Percentiles rank a stretch among this genome's conserved stretches.
phyloP scores from a whole-genome alignment of 305 asterid species.

The Fraxinus xanthoxyloides region DNA sequence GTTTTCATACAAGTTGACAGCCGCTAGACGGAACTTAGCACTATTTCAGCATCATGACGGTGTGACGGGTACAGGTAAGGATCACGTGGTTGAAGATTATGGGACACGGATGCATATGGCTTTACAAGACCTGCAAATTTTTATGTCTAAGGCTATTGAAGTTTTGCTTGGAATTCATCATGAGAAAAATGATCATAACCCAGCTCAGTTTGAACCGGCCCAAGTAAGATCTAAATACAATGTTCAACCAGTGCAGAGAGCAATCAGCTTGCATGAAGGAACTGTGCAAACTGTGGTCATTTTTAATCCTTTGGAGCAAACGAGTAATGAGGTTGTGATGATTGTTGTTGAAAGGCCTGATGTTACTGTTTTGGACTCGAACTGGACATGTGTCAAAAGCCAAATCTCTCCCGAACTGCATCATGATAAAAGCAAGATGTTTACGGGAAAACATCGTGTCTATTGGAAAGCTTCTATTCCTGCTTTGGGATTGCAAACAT shows the following conservation, averaged over 20 bases:
- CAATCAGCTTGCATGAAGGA: conserved; percentile 69
- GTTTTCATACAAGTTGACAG: conserved; percentile 78
- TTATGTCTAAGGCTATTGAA: conserved; percentile 87
- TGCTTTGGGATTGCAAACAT: conserved; percentile 91
- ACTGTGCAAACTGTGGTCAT: conserved; percentile 85
- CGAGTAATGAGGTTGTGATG: conserved; percentile 79
- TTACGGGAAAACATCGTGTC: conserved; percentile 83
- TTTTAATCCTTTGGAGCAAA: conserved; percentile 83
- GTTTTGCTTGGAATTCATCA: conserved; percentile 79
- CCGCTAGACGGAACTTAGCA: conserved; percentile 91
- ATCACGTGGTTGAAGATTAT: conserved; percentile 88
- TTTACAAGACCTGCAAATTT: conserved; percentile 82
- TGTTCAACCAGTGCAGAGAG: conserved; percentile 70
- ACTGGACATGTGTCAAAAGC: conserved; percentile 98
- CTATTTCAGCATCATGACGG: conserved; percentile 98
- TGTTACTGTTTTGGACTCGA: conserved; percentile 86
- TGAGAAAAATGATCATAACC: conserved; percentile 72
- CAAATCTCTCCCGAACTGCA: conserved; percentile 84
- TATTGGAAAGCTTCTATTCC: conserved; percentile 92
- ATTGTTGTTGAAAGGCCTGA: conserved; percentile 83
- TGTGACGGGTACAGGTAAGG: conserved; percentile 94
- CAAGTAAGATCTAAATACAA: conserved; percentile 78
- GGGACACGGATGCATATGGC: conserved; percentile 92
- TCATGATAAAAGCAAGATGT: conserved; percentile 45
- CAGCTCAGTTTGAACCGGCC: conserved; percentile 87